Evolutionary conservation across 1,284 basidiomycete species (phyloP).

Genomic region (Moesziomyces antarcticus): DNA sequence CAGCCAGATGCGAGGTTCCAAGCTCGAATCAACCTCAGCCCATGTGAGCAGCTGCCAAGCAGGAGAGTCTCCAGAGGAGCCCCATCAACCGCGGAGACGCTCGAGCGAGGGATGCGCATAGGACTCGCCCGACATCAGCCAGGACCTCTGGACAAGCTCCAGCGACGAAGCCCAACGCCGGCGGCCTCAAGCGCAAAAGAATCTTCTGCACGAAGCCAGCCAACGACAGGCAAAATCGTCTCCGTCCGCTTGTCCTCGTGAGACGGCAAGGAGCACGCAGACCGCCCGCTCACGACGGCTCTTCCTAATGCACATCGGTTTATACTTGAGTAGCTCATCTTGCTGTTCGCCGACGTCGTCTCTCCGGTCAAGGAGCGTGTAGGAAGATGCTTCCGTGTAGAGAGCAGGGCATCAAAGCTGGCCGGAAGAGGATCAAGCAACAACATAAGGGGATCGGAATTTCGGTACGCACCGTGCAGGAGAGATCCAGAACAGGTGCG

Average conservation of each 20-base stretch:
- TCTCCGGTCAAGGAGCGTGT: background rate
- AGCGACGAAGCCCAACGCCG: slow-evolving; percentile 13
- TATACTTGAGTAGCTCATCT: slow-evolving; percentile 63
- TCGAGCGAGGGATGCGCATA: slow-evolving; percentile 51
- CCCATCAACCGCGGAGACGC: slow-evolving; percentile 45
- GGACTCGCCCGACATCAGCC: slow-evolving; percentile 43
- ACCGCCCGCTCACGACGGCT: slow-evolving; percentile 67
- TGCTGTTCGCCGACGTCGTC: slow-evolving; percentile 34
- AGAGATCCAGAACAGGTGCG: slow-evolving; percentile 51
- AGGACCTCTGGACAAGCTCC: slow-evolving; percentile 39
- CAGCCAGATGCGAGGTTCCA: slow-evolving; percentile 39
- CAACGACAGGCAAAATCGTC: slow-evolving; percentile 4
- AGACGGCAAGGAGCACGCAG: slow-evolving; percentile 56
- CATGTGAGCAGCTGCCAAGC: slow-evolving; percentile 38
- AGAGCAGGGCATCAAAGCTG: slow-evolving; percentile 20
- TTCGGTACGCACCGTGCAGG: slow-evolving; percentile 54
- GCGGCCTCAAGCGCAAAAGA: slow-evolving; percentile 33
- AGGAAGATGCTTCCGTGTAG: background rate
- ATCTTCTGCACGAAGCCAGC: slow-evolving; percentile 24
- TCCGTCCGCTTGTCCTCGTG: slow-evolving; percentile 35
- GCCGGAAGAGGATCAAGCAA: slow-evolving; percentile 13
- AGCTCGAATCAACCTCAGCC: slow-evolving; percentile 46
- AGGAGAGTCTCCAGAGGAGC: slow-evolving; percentile 37
- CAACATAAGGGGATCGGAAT: slow-evolving; percentile 21
- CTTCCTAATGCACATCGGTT: slow-evolving; percentile 67